A percentile compares a stretch with the other conserved stretches of the same genome.
Evolutionary conservation across 768 basidiomycete species (phyloP).

Genomic region (Hypholoma fasciculare): DNA sequence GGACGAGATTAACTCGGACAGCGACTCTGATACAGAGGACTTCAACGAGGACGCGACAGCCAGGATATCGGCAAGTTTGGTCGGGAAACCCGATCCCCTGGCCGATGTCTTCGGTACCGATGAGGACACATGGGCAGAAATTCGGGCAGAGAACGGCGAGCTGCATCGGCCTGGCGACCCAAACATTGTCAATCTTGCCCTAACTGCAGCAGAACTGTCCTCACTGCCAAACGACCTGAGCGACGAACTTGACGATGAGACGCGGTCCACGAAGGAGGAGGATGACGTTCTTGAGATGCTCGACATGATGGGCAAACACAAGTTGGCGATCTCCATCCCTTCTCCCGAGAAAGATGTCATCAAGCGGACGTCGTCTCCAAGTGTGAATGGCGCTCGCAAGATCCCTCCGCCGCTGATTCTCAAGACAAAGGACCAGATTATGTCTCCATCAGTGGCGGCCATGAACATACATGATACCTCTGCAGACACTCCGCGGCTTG

Average conservation of each 20-base stretch:
- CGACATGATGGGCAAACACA: constrained; percentile 35
- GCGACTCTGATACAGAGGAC: constrained; percentile 30
- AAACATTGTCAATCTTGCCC: constrained; percentile 51
- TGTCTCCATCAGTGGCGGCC: not conserved
- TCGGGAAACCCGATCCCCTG: constrained; percentile 47
- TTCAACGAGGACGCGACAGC: constrained; percentile 42
- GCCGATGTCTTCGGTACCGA: constrained; percentile 68
- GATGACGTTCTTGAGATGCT: constrained; percentile 41
- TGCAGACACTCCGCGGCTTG: constrained; percentile 35
- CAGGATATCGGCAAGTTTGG: constrained; percentile 30
- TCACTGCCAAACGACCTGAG: constrained; percentile 21
- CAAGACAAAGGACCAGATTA: constrained; percentile 30
- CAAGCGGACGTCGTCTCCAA: constrained; percentile 32
- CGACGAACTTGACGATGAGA: constrained; percentile 23
- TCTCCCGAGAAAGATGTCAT: constrained; percentile 30
- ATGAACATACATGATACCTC: constrained; percentile 4
- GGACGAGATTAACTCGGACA: constrained; percentile 32
- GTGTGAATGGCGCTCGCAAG: constrained; percentile 34
- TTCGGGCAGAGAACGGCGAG: constrained; percentile 36
- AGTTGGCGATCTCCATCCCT: constrained; percentile 37
- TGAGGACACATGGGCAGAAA: constrained; percentile 60
- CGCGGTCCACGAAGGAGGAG: constrained; percentile 34
- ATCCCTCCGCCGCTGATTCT: constrained; percentile 62
- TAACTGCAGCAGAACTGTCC: constrained; percentile 43
- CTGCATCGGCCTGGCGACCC: constrained; percentile 34